Evolutionary conservation across 441 rosid species (phyloP), one percentile per base, ranked within the genome.

Genomic region (Eruca vesicaria): DNA sequence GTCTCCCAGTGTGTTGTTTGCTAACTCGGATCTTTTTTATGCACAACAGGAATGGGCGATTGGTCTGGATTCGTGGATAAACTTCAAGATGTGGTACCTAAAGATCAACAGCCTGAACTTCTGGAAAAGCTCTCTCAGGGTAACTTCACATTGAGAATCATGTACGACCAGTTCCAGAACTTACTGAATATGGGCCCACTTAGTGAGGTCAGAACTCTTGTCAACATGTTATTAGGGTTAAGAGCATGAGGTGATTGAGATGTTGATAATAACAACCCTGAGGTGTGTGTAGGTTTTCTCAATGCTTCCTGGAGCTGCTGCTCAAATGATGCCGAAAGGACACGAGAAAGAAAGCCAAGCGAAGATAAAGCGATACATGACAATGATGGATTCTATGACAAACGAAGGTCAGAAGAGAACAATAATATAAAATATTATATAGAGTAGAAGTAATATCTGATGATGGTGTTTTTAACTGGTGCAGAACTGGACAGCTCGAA

Each of bases 51-150:
- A 69, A 92, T 91, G 96, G 96, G 97, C 56, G 97, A 95, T 79
- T 93, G 87, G 95, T 87, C 98, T 72, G 97, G 97, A 74, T 93
- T 95, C 57, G 89, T 93, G 93, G 96, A 95, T 82, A 93, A 90
- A 82, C 91, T 95, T 79, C 98, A 95, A 16, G 99, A 96, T 83
- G 99, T 93, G 68, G 97, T 96, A 78, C 97, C 97, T n/a, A 86
- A 85, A 93, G 98, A 93, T 80, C 98, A 93, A 80, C 98, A 93
- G 71, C 96, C 98, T 62, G 97, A 96, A 83, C 97, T 92, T 82
- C 89, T 92, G 71, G 97, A 93, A 79, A 96, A 91, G 81, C 97
- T 96, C 14, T 88, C 97, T 16, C 94, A 92, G 76, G 98, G 98
- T 63, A 87, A 82, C 80, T 92, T 90, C 76, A 92, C 96, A 26